A percentile compares a stretch with the other conserved stretches of the same genome.
Evolutionary conservation across 2,329 filamentous ascomycete genomes (phyloP).

Genomic region (Paecilomyces sp.): DNA sequence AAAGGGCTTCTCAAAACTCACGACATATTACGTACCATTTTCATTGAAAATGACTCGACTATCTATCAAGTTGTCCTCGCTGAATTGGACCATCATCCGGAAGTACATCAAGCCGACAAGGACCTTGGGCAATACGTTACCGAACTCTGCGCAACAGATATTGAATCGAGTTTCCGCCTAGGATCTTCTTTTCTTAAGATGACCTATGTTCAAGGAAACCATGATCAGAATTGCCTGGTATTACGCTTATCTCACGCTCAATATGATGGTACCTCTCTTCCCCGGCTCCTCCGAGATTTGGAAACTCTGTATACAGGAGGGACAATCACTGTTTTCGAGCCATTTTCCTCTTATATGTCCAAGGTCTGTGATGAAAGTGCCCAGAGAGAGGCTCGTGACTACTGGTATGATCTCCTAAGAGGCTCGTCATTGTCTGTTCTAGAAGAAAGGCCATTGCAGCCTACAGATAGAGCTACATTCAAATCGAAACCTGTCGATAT

Average conservation of each 20-base stretch:
- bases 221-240: conserved; percentile 30
- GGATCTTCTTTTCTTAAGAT: conserved; percentile 54
- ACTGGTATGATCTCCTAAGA: neutral
- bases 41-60: conserved; percentile 43
- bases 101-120: conserved; percentile 34
- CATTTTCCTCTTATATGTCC: conserved; percentile 37
- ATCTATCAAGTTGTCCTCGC: conserved; percentile 51
- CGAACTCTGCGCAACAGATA: conserved; percentile 45
- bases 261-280: conserved; percentile 60
- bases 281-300: conserved; percentile 51
- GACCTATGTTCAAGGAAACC: conserved; percentile 37
- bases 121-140: conserved; percentile 43
- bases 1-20: conserved; percentile 47
- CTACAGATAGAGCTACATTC: neutral
- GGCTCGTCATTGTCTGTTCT: neutral
- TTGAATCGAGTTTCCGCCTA: conserved; percentile 45
- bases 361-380: conserved; percentile 19
- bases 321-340: conserved; percentile 21
- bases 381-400: conserved; percentile 38
- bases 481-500: conserved; percentile 16
- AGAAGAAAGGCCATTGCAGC: neutral
- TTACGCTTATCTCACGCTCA: conserved; percentile 59
- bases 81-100: conserved; percentile 33
- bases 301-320: conserved; percentile 41
- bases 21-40: conserved; percentile 59